phyloP scores from a whole-genome alignment of 257 asterid species.

The Solanum stenotomum region DNA sequence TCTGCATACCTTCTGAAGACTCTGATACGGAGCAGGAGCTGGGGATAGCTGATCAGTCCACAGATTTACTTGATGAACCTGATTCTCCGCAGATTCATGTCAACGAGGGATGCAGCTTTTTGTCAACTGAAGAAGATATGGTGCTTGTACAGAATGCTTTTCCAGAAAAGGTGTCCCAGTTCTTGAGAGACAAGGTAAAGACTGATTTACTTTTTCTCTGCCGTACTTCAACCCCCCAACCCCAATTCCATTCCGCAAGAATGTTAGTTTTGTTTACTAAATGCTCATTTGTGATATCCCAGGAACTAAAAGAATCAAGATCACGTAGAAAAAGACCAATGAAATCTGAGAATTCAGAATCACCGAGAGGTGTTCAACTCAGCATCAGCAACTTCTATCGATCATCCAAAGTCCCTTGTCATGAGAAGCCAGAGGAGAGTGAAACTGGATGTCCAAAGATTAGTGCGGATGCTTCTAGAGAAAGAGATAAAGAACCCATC shows the following conservation, averaged over 20 bases:
- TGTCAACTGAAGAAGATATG: constrained; percentile 78
- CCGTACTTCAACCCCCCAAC: not conserved
- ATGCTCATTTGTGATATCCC: constrained; percentile 3
- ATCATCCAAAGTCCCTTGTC: constrained; percentile 44
- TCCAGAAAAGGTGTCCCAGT: constrained; percentile 49
- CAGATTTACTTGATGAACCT: constrained; percentile 41
- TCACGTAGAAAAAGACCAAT: constrained; percentile 25
- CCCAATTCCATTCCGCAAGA: not conserved
- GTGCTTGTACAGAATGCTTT: constrained; percentile 71
- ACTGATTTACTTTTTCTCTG: not conserved
- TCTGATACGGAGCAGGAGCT: constrained; percentile 21
- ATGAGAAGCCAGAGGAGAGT: constrained; percentile 25
- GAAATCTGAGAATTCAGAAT: constrained; percentile 34
- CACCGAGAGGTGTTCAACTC: constrained; percentile 48
- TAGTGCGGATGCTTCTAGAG: constrained; percentile 26
- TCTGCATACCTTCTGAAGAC: constrained; percentile 24
- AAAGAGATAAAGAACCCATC: constrained; percentile 32
- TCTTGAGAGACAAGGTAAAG: constrained; percentile 60
- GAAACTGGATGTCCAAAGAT: constrained; percentile 13
- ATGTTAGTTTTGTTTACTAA: not conserved
- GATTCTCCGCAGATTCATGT: constrained; percentile 41
- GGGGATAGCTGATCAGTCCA: constrained; percentile 37
- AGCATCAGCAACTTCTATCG: constrained; percentile 69
- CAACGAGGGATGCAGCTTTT: constrained; percentile 41
- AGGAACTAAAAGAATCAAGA: constrained; percentile 65